phyloP scores from a whole-genome alignment of 2,329 filamentous ascomycete species.

The Sarocladiaceae sp. region DNA sequence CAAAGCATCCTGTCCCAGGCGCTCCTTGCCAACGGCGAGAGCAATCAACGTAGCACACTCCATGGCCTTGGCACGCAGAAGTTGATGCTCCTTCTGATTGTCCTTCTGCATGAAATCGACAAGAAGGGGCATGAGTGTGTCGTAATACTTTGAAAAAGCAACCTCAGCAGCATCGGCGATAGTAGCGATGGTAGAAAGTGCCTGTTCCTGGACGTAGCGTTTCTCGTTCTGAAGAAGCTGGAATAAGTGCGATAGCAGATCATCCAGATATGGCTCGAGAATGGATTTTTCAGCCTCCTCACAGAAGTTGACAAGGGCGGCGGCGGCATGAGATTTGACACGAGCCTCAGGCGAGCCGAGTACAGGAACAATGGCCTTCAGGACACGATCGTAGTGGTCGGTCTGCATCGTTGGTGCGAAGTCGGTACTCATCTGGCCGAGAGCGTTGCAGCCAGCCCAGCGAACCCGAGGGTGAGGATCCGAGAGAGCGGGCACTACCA shows the following conservation, averaged over 20 bases:
- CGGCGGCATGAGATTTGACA: constrained; percentile 93
- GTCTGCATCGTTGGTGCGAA: constrained; percentile 98
- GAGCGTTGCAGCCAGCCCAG: constrained; percentile 94
- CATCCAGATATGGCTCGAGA: constrained; percentile 87
- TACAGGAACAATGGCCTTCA: constrained; percentile 88
- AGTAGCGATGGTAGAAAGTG: constrained; percentile 93
- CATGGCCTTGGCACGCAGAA: constrained; percentile 96
- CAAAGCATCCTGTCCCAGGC: constrained; percentile 81
- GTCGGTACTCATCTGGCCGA: constrained; percentile 99
- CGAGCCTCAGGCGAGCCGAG: constrained; percentile 84
- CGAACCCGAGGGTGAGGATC: constrained; percentile 90
- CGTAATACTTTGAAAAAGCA: constrained; percentile 92
- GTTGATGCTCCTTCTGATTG: constrained; percentile 85
- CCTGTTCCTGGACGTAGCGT: constrained; percentile 95
- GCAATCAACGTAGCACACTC: constrained; percentile 96
- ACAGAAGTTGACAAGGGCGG: constrained; percentile 98
- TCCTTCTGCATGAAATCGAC: constrained; percentile 85
- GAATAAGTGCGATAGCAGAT: constrained; percentile 78
- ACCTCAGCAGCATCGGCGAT: constrained; percentile 98
- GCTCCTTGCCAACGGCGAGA: constrained; percentile 87
- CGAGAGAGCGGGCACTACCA: constrained; percentile 86
- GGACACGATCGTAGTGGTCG: constrained; percentile 81
- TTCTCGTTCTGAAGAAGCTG: constrained; percentile 85
- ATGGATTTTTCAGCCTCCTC: constrained; percentile 93
- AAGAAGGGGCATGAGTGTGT: constrained; percentile 88